A percentile compares a stretch with the other conserved stretches of the same genome.
Conservation (phyloP, 139 green algal species). For the Volvox reticuliferus region DNA sequence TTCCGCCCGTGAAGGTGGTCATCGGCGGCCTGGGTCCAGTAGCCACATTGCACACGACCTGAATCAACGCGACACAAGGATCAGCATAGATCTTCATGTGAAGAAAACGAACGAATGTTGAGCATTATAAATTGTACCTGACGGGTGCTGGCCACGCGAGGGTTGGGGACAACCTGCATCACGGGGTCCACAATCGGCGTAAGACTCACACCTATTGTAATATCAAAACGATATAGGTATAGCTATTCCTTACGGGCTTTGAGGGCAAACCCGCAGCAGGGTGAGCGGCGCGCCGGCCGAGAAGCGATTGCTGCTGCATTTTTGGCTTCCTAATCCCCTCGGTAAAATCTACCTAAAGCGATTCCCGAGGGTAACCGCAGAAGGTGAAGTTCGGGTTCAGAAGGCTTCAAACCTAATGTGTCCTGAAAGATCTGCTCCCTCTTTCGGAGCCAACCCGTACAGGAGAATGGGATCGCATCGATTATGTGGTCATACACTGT, state of each 20-base stretch:
- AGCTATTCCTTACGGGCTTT: constrained; percentile 23
- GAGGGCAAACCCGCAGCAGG: constrained; percentile 5
- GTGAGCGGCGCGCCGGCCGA: constrained; percentile 24
- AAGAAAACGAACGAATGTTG: too few relatives aligned
- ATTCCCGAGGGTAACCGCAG: constrained; percentile 11
- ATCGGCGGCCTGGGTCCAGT: constrained; percentile 59
- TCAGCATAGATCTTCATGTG: constrained; percentile 8
- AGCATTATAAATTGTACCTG: background rate
- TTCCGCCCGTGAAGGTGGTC: constrained; percentile 51
- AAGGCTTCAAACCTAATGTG: background rate
- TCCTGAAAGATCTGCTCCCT: background rate
- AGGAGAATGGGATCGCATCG: background rate
- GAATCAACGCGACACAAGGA: background rate
- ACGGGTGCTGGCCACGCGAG: constrained; percentile 16
- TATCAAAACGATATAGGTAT: background rate
- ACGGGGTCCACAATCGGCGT: background rate
- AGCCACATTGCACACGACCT: constrained; percentile 70
- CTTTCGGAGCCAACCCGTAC: background rate
- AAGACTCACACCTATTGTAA: background rate
- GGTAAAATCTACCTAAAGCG: constrained; percentile 1
- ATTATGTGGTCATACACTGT: background rate
- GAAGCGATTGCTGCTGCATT: constrained; percentile 32
- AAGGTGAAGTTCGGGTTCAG: background rate
- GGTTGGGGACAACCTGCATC: constrained; percentile 36
- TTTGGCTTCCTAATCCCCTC: constrained; percentile 1